Conservation (phyloP, 768 basidiomycete species). For the Ramaria rubella region DNA sequence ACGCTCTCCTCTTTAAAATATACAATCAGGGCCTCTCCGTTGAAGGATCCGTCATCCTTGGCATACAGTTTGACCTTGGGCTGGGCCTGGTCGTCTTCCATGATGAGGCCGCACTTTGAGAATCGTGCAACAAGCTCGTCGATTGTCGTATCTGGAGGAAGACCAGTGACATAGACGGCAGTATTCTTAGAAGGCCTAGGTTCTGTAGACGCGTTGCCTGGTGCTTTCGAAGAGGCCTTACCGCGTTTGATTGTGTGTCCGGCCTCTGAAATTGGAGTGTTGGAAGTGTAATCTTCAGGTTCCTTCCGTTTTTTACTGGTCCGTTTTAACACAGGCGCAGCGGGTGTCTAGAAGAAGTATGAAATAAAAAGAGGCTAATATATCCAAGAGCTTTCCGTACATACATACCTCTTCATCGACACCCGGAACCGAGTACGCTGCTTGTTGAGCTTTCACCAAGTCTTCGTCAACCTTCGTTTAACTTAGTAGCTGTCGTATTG, state of each 20-base stretch:
- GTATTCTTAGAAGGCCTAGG: constrained; percentile 76
- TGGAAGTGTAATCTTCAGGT: constrained; percentile 63
- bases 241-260: constrained; percentile 64
- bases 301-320: constrained; percentile 67
- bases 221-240: constrained; percentile 43
- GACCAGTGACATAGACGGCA: constrained; percentile 80
- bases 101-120: constrained; percentile 83
- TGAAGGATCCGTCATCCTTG: constrained; percentile 79
- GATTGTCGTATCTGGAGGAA: constrained; percentile 68
- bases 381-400: too few relatives aligned
- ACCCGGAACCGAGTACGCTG: constrained; percentile 85
- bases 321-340: constrained; percentile 77
- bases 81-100: constrained; percentile 86
- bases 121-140: constrained; percentile 84
- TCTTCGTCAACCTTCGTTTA: constrained; percentile 80
- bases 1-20: constrained; percentile 99
- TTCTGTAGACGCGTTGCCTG: constrained; percentile 27
- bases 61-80: constrained; percentile 96
- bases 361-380: constrained; percentile 15
- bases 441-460: constrained; percentile 82
- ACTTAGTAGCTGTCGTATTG: not conserved
- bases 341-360: constrained; percentile 56
- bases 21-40: constrained; percentile 90
- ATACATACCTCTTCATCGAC: constrained; percentile 91
- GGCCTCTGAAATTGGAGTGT: constrained; percentile 36